These are phyloP conservation scores for Volvox africanus DNA, from an alignment of 139 green algal genomes.

Conservation along the genomic window DNA sequence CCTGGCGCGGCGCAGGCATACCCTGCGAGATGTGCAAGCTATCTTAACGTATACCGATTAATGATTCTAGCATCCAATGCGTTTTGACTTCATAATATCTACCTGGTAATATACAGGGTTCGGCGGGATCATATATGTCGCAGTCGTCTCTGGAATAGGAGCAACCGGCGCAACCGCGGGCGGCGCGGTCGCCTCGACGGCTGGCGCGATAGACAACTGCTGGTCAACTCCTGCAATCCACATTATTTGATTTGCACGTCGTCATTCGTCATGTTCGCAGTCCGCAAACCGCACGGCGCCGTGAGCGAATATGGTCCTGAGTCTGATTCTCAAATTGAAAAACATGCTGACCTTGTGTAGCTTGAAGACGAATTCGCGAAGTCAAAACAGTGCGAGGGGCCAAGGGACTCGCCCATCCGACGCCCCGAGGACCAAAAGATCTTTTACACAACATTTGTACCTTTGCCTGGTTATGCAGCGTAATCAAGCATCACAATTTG, in stretches of 20 bases:
- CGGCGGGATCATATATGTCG: slow-evolving; percentile 6
- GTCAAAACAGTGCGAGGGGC: neutral
- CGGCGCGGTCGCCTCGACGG: neutral
- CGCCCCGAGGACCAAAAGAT: neutral
- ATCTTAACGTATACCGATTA: too few species aligned
- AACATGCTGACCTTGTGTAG: neutral
- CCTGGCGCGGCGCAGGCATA: slow-evolving; percentile 19
- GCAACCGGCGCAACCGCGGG: neutral
- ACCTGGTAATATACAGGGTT: slow-evolving; percentile 29
- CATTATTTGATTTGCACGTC: neutral
- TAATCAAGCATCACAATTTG: too few species aligned
- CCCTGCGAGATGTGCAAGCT: neutral
- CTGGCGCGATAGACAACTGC: neutral
- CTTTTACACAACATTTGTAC: neutral
- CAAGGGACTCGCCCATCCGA: slow-evolving; percentile 1
- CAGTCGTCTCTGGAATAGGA: slow-evolving; percentile 18
- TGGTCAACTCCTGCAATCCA: slow-evolving; percentile 17
- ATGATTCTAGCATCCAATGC: neutral
- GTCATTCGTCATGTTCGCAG: too few species aligned
- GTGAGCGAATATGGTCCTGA: neutral
- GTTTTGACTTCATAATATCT: neutral
- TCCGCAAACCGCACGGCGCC: too few species aligned
- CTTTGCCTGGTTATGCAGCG: neutral
- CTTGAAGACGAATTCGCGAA: neutral
- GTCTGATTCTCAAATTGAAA: neutral